Evolutionary conservation across 1,284 basidiomycete species (phyloP), one percentile per base, ranked within the genome.

Genomic region (Microbotryum scabiosae): DNA sequence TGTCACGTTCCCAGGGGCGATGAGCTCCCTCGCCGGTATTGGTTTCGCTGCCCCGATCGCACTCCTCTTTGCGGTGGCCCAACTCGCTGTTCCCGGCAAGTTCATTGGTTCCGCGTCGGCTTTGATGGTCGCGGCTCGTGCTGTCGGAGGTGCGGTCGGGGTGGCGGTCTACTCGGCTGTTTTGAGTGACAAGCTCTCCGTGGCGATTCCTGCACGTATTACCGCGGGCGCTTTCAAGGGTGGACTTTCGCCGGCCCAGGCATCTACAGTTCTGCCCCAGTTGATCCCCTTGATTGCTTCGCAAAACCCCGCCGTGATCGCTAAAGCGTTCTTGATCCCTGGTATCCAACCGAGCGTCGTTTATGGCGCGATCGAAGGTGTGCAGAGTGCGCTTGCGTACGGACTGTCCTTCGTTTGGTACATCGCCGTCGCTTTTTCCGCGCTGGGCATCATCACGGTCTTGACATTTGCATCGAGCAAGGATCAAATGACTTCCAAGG

Each of bases 71-170:
- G 60, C 56, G 4, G 49, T 61, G 18, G 60, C 60, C 10, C 60
- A 61, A 51, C 56, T 61, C 30, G 60, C 60, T 46, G 61, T 57
- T n/a, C 51, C 51, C 23, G 51, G 51, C 32, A n/a, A 52, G n/a
- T 52, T n/a, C n/a, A 25, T 52, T 12, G 51, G 51, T 3, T 25
- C 51, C 25, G 25, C 25, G 3, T 52, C 51, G 12, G 51, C n/a
- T n/a, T n/a, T n/a, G n/a, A n/a, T n/a, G n/a, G n/a, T n/a, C n/a
- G n/a, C n/a, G n/a, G n/a, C n/a, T n/a, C n/a, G n/a, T n/a, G n/a
- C 21, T 12, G 21, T 52, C 10, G 51, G 51, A 23, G 51, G 51
- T n/a, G 25, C 51, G 3, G 32, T 52, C 51, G 51, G 51, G 18
- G 32, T 32, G 14, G 30, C 25, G 3, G 32, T 52, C 20, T 52